Conservation (phyloP, 1,139 yeast species). For the Hyphopichia buzzinii region DNA sequence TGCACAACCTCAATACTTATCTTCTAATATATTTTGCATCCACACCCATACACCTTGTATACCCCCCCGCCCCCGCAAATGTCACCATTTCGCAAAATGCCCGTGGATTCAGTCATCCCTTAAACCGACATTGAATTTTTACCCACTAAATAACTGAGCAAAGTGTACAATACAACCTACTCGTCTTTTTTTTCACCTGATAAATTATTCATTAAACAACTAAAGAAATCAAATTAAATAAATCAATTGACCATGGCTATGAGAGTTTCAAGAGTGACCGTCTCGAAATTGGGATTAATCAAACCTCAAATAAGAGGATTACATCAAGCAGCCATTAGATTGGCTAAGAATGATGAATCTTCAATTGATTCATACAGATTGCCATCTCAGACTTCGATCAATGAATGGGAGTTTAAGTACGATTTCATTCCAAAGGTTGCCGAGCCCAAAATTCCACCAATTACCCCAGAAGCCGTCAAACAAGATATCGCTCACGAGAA, state of each 20-base stretch:
- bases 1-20: too few relatives aligned
- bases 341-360: slow-evolving; percentile 45
- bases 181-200: too few relatives aligned
- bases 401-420: slow-evolving; percentile 53
- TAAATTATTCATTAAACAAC: too few relatives aligned
- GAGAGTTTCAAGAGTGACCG: slow-evolving; percentile 1
- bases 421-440: slow-evolving; percentile 44
- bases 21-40: too few relatives aligned
- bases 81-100: not conserved
- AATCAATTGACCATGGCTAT: not conserved
- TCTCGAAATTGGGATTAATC: not conserved
- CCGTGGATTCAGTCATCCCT: slow-evolving; percentile 4
- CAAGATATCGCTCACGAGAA: slow-evolving; percentile 47
- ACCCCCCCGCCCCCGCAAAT: slow-evolving; percentile 3
- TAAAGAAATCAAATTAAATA: too few relatives aligned
- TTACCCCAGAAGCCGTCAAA: slow-evolving; percentile 49
- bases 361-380: slow-evolving; percentile 45
- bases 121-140: slow-evolving; percentile 2
- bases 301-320: slow-evolving; percentile 10
- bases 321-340: slow-evolving; percentile 8
- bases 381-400: slow-evolving; percentile 48
- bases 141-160: too few relatives aligned
- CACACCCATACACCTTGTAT: not conserved
- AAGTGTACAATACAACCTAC: too few relatives aligned
- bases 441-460: slow-evolving; percentile 52